Conservation (phyloP, 2,329 filamentous ascomycete species). For the Aaosphaeria arxii region DNA sequence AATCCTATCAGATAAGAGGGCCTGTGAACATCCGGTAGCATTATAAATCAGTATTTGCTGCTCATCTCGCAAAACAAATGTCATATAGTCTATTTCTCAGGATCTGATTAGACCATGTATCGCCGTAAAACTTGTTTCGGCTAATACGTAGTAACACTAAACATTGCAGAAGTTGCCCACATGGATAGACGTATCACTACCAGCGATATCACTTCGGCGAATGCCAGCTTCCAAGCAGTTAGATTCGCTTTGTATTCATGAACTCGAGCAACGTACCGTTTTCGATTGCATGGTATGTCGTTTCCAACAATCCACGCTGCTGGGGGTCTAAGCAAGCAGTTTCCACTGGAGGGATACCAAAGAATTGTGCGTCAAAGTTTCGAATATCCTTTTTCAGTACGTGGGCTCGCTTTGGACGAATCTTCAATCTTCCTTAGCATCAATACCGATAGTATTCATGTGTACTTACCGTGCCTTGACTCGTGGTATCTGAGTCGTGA, state of each 20-base stretch:
- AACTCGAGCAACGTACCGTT: constrained; percentile 4
- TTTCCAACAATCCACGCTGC: constrained; percentile 11
- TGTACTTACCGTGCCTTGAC: background rate
- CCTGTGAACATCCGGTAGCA: background rate
- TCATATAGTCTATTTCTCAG: background rate
- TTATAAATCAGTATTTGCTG: background rate
- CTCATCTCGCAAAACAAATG: background rate
- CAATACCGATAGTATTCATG: background rate
- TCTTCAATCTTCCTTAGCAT: background rate
- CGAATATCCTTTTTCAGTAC: constrained; percentile 3
- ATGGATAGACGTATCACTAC: constrained; percentile 1
- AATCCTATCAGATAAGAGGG: constrained; percentile 8
- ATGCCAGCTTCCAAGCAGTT: background rate
- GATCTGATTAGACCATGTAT: background rate
- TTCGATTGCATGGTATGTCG: constrained; percentile 14
- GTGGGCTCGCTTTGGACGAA: background rate
- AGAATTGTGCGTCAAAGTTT: constrained; percentile 8
- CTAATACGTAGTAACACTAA: background rate
- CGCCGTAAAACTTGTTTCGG: background rate
- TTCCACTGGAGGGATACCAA: constrained; percentile 4
- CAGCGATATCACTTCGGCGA: background rate
- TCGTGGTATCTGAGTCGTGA: constrained; percentile 1
- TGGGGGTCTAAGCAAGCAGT: constrained; percentile 12
- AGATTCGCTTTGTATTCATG: background rate
- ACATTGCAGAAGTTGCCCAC: constrained; percentile 1